Evolutionary conservation across 1,139 yeast species (phyloP).

Genomic region (Torulaspora globosa): DNA sequence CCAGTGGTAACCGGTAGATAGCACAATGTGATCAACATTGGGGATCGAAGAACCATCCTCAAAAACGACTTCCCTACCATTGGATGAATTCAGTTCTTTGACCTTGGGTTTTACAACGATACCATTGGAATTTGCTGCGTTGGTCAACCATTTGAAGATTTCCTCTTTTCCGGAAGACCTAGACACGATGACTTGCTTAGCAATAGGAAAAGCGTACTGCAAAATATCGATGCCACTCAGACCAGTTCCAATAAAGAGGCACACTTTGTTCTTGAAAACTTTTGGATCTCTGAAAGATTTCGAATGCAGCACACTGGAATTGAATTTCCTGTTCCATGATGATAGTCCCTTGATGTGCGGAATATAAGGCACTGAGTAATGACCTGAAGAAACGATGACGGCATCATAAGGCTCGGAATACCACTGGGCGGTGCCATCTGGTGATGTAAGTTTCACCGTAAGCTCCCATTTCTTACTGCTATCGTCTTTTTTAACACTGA

Average conservation of each 20-base stretch:
- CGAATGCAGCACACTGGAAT: constrained; percentile 36
- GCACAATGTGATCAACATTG: constrained; percentile 39
- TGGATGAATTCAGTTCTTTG: constrained; percentile 17
- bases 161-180: constrained; percentile 34
- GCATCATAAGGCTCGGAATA: constrained; percentile 40
- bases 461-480: constrained; percentile 21
- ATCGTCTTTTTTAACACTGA: constrained; percentile 32
- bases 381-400: constrained; percentile 43
- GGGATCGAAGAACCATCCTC: constrained; percentile 38
- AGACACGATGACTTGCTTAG: constrained; percentile 41
- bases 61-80: constrained; percentile 32
- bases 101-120: constrained; percentile 40
- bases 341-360: constrained; percentile 43
- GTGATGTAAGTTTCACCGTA: constrained; percentile 11
- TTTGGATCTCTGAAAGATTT: constrained; percentile 39
- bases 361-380: constrained; percentile 46
- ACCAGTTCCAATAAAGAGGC: constrained; percentile 50
- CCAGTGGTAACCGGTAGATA: constrained; percentile 44
- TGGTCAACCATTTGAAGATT: constrained; percentile 34
- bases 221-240: constrained; percentile 50
- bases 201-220: constrained; percentile 47
- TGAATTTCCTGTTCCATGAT: constrained; percentile 23
- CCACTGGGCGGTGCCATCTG: constrained; percentile 20
- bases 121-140: constrained; percentile 42
- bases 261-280: constrained; percentile 41